These are phyloP conservation scores for Plenodomus tracheiphilus DNA, from an alignment of 2,329 filamentous ascomycete genomes.

Conservation along the genomic window DNA sequence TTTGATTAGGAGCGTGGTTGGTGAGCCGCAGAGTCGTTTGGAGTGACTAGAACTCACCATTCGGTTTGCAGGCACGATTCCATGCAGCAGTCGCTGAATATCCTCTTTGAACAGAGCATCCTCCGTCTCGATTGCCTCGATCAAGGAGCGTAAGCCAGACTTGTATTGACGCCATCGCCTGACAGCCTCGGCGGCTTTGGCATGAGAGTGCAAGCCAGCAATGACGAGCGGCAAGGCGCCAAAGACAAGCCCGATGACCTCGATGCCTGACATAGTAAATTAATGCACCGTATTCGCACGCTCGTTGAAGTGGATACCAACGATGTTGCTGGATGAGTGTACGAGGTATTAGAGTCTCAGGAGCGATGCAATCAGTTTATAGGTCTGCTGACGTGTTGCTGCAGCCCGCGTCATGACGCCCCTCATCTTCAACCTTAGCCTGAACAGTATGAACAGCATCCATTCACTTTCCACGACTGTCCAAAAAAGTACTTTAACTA, in stretches of 20 bases:
- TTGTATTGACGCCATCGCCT: conserved; percentile 26
- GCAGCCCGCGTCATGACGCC: no score
- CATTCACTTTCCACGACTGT: no score
- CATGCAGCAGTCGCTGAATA: conserved; percentile 35
- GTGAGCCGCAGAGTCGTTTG: no score
- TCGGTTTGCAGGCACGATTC: conserved; percentile 21
- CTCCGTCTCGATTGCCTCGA: conserved; percentile 27
- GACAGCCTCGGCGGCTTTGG: conserved; percentile 27
- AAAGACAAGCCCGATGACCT: conserved; percentile 34
- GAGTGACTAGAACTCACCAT: no score
- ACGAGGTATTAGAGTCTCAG: no score
- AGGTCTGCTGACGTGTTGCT: no score
- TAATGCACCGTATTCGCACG: background rate
- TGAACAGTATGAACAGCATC: no score
- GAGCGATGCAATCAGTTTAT: background rate
- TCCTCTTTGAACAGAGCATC: no score
- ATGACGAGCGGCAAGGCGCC: conserved; percentile 37
- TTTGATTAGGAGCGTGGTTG: no score
- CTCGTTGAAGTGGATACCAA: no score
- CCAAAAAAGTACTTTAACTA: background rate
- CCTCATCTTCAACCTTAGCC: no score
- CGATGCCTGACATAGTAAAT: conserved; percentile 32
- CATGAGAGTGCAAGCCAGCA: conserved; percentile 32
- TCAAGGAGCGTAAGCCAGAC: conserved; percentile 19
- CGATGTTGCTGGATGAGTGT: no score